These are phyloP conservation scores for Terana coerulea DNA, from an alignment of 768 basidiomycete species.

Conservation along the genomic window DNA sequence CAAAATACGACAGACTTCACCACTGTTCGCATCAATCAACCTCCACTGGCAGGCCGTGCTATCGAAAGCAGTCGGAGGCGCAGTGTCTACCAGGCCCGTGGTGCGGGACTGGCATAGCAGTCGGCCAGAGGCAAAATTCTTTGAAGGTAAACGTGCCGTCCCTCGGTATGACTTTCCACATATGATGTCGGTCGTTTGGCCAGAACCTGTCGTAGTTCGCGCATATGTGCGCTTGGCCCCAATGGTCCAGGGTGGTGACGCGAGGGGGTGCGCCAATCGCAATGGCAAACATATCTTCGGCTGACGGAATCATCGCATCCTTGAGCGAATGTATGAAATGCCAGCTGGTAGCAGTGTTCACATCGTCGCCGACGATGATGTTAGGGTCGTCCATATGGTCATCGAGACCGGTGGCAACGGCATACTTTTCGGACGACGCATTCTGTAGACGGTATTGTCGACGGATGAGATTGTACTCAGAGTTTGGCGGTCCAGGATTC, in stretches of 20 bases:
- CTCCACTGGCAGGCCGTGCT: not conserved
- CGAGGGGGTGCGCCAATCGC: not conserved
- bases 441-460: not conserved
- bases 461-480: not conserved
- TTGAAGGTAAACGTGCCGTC: not conserved
- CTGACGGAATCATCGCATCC: not conserved
- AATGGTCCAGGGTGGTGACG: not conserved
- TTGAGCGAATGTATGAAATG: not conserved
- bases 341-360: not conserved
- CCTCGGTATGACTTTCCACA: not conserved
- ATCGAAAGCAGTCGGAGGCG: not conserved
- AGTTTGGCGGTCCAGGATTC: not conserved
- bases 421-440: not conserved
- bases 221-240: not conserved
- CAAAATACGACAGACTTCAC: not conserved
- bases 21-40: not conserved
- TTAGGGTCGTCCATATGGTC: not conserved
- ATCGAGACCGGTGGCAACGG: not conserved
- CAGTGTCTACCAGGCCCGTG: not conserved
- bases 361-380: not conserved
- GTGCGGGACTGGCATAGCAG: slow-evolving; percentile 1
- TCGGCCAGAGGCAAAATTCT: not conserved
- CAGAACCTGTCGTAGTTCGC: not conserved
- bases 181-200: not conserved
- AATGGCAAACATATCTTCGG: not conserved